These are phyloP conservation scores for Diplodia sapinea DNA, from an alignment of 2,329 filamentous ascomycete genomes.

Conservation along the genomic window DNA sequence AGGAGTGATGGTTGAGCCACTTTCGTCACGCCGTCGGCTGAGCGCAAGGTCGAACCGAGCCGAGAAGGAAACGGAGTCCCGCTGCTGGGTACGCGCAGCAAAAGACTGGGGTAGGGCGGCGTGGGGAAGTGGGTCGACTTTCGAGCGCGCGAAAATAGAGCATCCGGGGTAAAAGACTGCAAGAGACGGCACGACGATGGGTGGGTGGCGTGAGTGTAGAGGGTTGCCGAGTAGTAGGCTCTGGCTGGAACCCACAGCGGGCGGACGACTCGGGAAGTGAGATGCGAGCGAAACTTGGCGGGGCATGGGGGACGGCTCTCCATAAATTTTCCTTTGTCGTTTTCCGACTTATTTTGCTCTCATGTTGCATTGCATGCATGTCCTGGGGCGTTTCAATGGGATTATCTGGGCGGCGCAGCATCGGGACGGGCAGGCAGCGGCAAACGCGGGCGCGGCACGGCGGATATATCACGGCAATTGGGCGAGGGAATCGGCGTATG, in stretches of 20 bases:
- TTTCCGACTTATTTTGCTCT: neutral
- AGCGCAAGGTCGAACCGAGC: neutral
- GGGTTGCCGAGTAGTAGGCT: neutral
- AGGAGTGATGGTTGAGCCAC: neutral
- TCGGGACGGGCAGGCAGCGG: neutral
- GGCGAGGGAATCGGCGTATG: neutral
- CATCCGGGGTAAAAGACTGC: neutral
- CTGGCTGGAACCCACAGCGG: neutral
- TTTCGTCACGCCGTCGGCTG: neutral
- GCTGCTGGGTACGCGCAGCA: neutral
- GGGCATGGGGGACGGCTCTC: neutral
- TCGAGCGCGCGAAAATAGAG: neutral
- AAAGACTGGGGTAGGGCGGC: neutral
- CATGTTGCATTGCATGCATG: neutral
- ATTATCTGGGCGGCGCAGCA: neutral
- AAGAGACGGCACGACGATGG: neutral
- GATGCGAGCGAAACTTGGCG: neutral
- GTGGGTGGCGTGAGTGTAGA: neutral
- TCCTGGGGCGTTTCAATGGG: neutral
- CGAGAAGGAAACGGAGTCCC: neutral
- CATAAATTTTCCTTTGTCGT: neutral
- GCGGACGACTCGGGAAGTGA: neutral
- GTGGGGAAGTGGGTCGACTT: neutral
- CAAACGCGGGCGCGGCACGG: neutral
- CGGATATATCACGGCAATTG: neutral